Evolutionary conservation across 495 filamentous ascomycete genomes (phyloP).

Genomic region (Lepraria neglecta): DNA sequence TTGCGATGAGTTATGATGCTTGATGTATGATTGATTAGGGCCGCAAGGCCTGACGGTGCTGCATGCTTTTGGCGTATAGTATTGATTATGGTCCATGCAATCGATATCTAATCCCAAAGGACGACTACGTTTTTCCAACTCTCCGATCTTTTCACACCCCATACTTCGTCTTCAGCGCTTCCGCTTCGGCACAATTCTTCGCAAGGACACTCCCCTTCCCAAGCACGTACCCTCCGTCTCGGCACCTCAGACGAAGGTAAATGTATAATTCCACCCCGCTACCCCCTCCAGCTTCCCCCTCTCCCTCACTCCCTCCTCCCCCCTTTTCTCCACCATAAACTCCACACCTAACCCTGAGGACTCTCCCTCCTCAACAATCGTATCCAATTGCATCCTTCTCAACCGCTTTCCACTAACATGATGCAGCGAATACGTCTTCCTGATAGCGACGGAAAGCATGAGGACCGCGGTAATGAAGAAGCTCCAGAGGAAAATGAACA

Average conservation of each 20-base stretch:
- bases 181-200: no score
- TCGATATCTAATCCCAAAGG: no score
- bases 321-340: neutral
- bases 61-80: neutral
- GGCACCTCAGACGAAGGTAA: no score
- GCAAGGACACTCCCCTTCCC: neutral
- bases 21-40: neutral
- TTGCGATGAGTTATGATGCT: neutral
- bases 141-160: no score
- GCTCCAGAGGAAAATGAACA: neutral
- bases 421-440: neutral
- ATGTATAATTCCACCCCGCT: neutral
- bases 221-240: neutral
- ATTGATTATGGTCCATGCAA: no score
- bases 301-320: neutral
- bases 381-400: neutral
- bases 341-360: neutral
- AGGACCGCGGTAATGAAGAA: neutral
- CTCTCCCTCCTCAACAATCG: neutral
- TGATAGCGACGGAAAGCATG: neutral
- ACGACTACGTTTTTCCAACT: no score
- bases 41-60: neutral
- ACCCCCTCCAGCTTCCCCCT: neutral
- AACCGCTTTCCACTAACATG: neutral
- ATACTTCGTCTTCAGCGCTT: no score